These are phyloP conservation scores for Rosa multiflora DNA, from an alignment of 306 rosid species.

Conservation along the genomic window DNA sequence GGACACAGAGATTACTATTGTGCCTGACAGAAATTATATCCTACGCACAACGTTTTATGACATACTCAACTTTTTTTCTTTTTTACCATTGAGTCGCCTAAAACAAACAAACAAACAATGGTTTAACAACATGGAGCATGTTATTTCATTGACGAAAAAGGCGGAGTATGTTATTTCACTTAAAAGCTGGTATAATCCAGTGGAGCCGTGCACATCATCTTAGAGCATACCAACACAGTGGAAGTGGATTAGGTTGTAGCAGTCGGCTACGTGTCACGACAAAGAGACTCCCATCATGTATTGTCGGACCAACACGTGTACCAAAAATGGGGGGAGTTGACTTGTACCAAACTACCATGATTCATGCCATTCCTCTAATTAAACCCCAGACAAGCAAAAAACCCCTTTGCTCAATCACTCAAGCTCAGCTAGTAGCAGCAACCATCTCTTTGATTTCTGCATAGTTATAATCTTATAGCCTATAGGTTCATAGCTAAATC, in stretches of 20 bases:
- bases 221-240: constrained; percentile 10
- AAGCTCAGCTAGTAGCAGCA: background rate
- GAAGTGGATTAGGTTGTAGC: constrained; percentile 6
- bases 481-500: background rate
- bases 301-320: constrained; percentile 66
- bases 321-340: constrained; percentile 36
- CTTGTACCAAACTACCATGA: background rate
- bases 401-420: background rate
- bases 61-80: no score
- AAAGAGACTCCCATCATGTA: constrained; percentile 40
- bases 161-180: no score
- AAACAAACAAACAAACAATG: no score
- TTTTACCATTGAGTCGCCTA: no score
- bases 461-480: background rate
- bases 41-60: no score
- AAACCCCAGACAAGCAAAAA: constrained; percentile 1
- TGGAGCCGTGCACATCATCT: background rate
- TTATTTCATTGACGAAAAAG: no score
- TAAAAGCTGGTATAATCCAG: background rate
- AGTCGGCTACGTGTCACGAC: constrained; percentile 45
- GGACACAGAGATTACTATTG: no score
- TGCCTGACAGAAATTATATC: no score
- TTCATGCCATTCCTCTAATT: background rate
- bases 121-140: no score
- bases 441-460: constrained; percentile 12